phyloP scores from a whole-genome alignment of 2,329 filamentous ascomycete genomes.

The Cercospora berteroae region DNA sequence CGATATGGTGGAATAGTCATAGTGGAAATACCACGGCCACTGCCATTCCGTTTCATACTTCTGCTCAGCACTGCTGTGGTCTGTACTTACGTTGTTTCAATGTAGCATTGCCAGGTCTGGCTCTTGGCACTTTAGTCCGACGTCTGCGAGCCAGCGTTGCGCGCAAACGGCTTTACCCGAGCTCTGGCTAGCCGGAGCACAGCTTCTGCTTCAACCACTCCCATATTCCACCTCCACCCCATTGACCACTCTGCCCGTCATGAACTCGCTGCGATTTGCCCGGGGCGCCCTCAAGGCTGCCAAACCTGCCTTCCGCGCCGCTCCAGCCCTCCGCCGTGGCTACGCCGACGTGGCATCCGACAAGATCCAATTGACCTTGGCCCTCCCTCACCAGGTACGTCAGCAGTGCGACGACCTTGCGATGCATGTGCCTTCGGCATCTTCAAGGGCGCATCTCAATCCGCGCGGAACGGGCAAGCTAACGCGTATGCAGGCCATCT shows the following conservation, averaged over 20 bases:
- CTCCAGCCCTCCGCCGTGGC: slow-evolving; percentile 80
- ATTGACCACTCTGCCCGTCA: slow-evolving; percentile 48
- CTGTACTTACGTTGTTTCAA: neutral
- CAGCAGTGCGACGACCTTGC: neutral
- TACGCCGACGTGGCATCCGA: slow-evolving; percentile 65
- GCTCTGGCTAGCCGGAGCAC: neutral
- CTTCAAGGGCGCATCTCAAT: neutral
- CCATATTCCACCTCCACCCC: slow-evolving; percentile 7
- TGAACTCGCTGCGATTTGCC: slow-evolving; percentile 94
- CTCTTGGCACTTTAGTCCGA: neutral
- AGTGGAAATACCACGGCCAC: neutral
- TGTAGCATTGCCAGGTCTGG: neutral
- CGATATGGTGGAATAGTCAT: neutral
- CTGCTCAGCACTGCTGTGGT: neutral
- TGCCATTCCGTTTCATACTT: neutral
- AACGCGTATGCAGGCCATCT: slow-evolving; percentile 56
- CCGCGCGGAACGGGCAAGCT: neutral
- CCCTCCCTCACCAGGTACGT: slow-evolving; percentile 96
- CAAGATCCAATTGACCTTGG: slow-evolving; percentile 93
- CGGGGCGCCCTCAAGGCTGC: slow-evolving; percentile 83
- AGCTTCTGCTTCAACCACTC: slow-evolving; percentile 6
- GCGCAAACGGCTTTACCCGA: slow-evolving; percentile 2
- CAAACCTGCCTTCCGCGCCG: slow-evolving; percentile 69
- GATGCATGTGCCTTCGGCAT: neutral
- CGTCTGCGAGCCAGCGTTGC: neutral